A percentile compares a stretch with the other conserved stretches of the same genome.
phyloP scores from a whole-genome alignment of 2,329 filamentous ascomycete species.

The Aspergillus amoenus region DNA sequence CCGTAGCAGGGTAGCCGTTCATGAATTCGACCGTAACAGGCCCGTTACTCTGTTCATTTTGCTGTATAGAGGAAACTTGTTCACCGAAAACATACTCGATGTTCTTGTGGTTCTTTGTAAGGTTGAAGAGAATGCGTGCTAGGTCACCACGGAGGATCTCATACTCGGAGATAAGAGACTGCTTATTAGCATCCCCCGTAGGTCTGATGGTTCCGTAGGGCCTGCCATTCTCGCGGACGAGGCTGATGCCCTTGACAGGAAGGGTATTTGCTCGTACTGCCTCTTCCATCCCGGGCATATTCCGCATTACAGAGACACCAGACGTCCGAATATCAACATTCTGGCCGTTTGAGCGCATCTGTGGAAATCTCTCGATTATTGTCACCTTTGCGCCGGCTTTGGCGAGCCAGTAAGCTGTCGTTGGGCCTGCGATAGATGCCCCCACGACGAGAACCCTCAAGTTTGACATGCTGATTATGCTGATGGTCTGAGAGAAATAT shows the following conservation, averaged over 20 bases:
- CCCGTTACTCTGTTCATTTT: background rate
- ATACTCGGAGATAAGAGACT: background rate
- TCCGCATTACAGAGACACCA: background rate
- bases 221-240: background rate
- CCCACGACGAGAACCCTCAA: background rate
- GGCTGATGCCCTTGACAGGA: background rate
- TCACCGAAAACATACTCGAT: conserved; percentile 2
- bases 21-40: background rate
- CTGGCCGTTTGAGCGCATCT: background rate
- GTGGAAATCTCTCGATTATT: background rate
- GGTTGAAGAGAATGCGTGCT: background rate
- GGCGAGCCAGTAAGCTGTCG: conserved; percentile 1
- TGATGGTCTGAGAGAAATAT: too few relatives aligned
- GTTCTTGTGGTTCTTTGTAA: background rate
- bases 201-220: background rate
- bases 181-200: background rate
- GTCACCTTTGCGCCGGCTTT: conserved; percentile 1
- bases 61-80: conserved; percentile 1
- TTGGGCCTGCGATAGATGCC: background rate
- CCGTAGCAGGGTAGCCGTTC: background rate
- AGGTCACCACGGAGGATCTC: background rate
- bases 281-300: background rate
- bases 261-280: background rate
- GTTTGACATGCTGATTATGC: too few relatives aligned
- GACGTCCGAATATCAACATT: background rate